phyloP scores from a whole-genome alignment of 805 yeast genomes.

The Clavispora santaluciae region DNA sequence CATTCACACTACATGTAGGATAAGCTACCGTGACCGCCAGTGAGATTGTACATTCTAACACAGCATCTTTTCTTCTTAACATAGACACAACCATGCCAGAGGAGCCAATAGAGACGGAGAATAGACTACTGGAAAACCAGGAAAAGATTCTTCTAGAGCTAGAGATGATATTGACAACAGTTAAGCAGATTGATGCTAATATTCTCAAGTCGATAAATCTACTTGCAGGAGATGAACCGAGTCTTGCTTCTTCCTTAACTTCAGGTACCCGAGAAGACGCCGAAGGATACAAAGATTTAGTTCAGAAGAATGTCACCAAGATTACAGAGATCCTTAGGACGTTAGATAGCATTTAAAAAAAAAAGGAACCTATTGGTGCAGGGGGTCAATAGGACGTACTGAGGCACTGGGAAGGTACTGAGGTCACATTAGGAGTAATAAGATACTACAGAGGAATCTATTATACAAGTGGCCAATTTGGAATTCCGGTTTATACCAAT shows the following conservation, averaged over 20 bases:
- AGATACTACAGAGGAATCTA: too few relatives aligned
- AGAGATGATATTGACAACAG: conserved; percentile 30
- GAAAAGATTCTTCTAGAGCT: conserved; percentile 28
- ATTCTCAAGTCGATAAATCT: conserved; percentile 21
- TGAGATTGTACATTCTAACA: neutral
- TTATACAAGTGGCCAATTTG: too few relatives aligned
- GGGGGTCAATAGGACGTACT: too few relatives aligned
- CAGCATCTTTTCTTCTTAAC: neutral
- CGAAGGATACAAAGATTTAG: conserved; percentile 12
- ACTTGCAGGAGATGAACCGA: conserved; percentile 10
- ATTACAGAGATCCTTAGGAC: conserved; percentile 15
- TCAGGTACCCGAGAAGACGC: neutral
- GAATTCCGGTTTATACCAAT: too few relatives aligned
- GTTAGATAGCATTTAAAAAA: conserved; percentile 4
- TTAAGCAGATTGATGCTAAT: conserved; percentile 25
- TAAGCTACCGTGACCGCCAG: too few relatives aligned
- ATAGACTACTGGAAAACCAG: conserved; percentile 7
- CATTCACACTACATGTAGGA: neutral
- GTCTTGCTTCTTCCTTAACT: neutral
- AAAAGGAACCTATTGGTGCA: too few relatives aligned
- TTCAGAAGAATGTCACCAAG: conserved; percentile 15
- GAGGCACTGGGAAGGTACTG: too few relatives aligned
- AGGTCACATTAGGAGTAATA: too few relatives aligned
- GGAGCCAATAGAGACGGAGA: neutral
- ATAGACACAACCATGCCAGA: neutral